phyloP scores from a whole-genome alignment of 2,329 filamentous ascomycete species.

The Conoideocrella luteorostrata region DNA sequence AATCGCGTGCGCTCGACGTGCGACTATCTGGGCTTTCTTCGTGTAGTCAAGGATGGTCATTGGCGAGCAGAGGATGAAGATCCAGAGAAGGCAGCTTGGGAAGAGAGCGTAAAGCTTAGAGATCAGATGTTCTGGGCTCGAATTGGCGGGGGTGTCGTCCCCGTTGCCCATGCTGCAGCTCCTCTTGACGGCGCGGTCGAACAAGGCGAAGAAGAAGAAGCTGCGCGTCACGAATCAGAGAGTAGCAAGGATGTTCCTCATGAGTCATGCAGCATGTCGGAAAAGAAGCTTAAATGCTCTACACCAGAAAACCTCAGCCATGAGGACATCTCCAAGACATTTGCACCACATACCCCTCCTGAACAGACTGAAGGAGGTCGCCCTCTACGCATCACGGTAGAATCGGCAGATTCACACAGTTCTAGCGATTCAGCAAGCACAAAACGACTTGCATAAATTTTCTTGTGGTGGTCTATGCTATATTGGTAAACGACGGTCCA shows the following conservation, averaged over 20 bases:
- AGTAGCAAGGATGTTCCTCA: too few relatives aligned
- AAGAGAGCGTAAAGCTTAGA: slow-evolving; percentile 81
- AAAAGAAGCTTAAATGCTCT: background rate
- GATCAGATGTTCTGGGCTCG: slow-evolving; percentile 98
- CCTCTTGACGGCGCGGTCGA: slow-evolving; percentile 6
- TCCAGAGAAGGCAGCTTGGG: slow-evolving; percentile 84
- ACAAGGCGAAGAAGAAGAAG: background rate
- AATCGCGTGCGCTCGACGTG: slow-evolving; percentile 78
- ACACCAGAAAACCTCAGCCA: slow-evolving; percentile 3
- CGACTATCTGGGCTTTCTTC: slow-evolving; percentile 85
- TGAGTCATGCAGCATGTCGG: background rate
- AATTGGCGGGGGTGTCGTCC: slow-evolving; percentile 85
- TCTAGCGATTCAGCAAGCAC: slow-evolving; percentile 9
- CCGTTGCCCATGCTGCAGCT: slow-evolving; percentile 36
- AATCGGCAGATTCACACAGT: slow-evolving; percentile 9
- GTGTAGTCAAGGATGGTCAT: slow-evolving; percentile 87
- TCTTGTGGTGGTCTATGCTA: background rate
- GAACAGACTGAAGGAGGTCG: slow-evolving; percentile 21
- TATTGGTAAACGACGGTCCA: background rate
- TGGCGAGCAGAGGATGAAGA: slow-evolving; percentile 80
- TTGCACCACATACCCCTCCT: slow-evolving; percentile 20
- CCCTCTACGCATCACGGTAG: slow-evolving; percentile 19
- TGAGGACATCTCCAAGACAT: background rate
- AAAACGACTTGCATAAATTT: slow-evolving; percentile 11
- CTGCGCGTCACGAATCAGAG: background rate